Conservation (phyloP, 768 basidiomycete species). For the Lyophyllum atratum region DNA sequence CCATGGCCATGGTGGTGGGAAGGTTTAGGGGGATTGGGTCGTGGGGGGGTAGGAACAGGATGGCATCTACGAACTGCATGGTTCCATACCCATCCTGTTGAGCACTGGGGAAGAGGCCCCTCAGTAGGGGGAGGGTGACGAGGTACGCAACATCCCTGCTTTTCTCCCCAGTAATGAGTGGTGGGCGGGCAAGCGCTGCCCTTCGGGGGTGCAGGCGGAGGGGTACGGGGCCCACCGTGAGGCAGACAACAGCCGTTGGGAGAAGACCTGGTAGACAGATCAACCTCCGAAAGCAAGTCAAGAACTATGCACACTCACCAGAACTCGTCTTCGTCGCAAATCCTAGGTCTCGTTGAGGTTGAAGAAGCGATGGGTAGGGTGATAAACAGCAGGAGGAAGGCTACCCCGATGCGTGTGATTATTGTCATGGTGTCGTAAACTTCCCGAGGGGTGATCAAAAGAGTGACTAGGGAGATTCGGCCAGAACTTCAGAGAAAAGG, state of each 20-base stretch:
- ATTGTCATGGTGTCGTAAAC: conserved; percentile 11
- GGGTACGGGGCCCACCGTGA: conserved; percentile 34
- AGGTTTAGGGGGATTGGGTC: conserved; percentile 40
- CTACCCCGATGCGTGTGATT: conserved; percentile 10
- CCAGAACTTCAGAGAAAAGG: not conserved
- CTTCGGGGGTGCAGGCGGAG: conserved; percentile 47
- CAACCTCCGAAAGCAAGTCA: not conserved
- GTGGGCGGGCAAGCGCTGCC: conserved; percentile 47
- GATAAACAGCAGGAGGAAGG: conserved; percentile 35
- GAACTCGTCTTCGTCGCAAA: conserved; percentile 32
- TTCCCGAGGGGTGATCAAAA: conserved; percentile 3
- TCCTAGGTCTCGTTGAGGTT: conserved; percentile 22
- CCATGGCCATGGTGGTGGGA: conserved; percentile 24
- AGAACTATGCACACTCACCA: conserved; percentile 26
- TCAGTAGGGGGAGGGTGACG: conserved; percentile 37
- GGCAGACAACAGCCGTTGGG: conserved; percentile 44
- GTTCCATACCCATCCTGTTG: conserved; percentile 47
- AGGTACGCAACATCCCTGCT: conserved; percentile 56
- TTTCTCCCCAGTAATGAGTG: conserved; percentile 49
- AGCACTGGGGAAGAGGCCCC: conserved; percentile 54
- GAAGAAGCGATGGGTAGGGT: conserved; percentile 36
- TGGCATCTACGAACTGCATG: conserved; percentile 41
- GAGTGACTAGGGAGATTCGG: conserved; percentile 14
- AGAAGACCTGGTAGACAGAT: conserved; percentile 31
- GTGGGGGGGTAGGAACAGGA: conserved; percentile 30